phyloP scores from a whole-genome alignment of 2,329 filamentous ascomycete genomes.

The Fusarium foetens region DNA sequence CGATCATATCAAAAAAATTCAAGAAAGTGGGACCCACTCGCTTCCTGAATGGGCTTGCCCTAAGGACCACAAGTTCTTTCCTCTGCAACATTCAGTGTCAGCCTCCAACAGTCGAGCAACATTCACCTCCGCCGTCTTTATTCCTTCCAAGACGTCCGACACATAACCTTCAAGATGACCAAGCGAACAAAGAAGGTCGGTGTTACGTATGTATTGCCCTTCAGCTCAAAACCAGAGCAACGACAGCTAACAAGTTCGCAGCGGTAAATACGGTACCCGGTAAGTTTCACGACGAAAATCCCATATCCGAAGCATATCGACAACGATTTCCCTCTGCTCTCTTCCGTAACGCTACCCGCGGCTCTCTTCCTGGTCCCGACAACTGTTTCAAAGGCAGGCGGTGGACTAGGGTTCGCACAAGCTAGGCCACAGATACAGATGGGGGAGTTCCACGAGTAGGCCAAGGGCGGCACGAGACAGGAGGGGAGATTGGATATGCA shows the following conservation, averaged over 20 bases:
- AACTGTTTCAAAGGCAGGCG: slow-evolving; percentile 7
- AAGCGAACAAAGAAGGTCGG: slow-evolving; percentile 98
- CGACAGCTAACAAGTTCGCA: slow-evolving; percentile 48
- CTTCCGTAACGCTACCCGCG: slow-evolving; percentile 18
- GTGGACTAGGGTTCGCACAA: background rate
- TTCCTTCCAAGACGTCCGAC: slow-evolving; percentile 49
- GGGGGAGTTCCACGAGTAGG: background rate
- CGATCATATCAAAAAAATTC: slow-evolving; percentile 8
- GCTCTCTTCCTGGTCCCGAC: background rate
- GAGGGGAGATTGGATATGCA: slow-evolving; percentile 2
- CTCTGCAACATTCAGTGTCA: slow-evolving; percentile 46
- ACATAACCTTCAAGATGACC: slow-evolving; percentile 77
- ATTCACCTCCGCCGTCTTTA: slow-evolving; percentile 47
- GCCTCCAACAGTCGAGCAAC: slow-evolving; percentile 47
- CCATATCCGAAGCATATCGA: slow-evolving; percentile 32
- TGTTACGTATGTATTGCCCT: slow-evolving; percentile 71
- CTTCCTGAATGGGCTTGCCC: slow-evolving; percentile 54
- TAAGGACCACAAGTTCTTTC: slow-evolving; percentile 54
- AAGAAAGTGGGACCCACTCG: slow-evolving; percentile 42
- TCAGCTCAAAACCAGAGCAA: slow-evolving; percentile 11
- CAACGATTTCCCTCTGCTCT: slow-evolving; percentile 18
- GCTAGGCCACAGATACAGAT: background rate
- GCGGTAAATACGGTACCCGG: slow-evolving; percentile 94
- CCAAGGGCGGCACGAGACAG: slow-evolving; percentile 11
- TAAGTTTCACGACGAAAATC: slow-evolving; percentile 61